Evolutionary conservation across 208 protist species (phyloP).

Genomic region (Trypanosomatidae sp.): DNA sequence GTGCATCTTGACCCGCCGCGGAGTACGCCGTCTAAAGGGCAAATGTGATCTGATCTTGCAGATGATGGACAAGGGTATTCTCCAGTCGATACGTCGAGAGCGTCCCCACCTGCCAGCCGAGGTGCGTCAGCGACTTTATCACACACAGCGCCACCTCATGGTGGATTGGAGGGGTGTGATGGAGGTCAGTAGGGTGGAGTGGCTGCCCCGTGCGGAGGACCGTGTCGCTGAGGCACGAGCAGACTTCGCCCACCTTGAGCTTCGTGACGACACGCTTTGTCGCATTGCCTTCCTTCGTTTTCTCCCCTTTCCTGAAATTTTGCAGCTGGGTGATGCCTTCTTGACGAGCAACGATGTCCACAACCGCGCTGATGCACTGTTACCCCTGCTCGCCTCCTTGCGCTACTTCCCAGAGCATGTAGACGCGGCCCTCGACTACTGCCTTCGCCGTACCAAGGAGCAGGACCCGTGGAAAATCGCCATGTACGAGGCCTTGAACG

Average conservation of each 20-base stretch:
- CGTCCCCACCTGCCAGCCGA: too few species aligned
- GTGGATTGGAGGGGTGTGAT: too few species aligned
- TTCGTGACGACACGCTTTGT: too few species aligned
- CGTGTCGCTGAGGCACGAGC: too few species aligned
- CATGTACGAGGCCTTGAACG: constrained; percentile 17
- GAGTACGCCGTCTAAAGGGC: neutral
- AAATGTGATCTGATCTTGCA: constrained; percentile 12
- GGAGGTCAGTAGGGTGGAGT: too few species aligned
- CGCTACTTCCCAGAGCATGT: constrained; percentile 28
- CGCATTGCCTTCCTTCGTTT: constrained; percentile 18
- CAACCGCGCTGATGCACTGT: constrained; percentile 10
- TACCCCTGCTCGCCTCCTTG: constrained; percentile 2
- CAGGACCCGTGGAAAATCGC: constrained; percentile 26
- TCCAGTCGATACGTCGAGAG: too few species aligned
- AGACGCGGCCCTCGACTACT: constrained; percentile 23
- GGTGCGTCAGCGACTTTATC: too few species aligned
- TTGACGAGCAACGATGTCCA: constrained; percentile 16
- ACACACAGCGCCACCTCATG: too few species aligned
- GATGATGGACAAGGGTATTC: constrained; percentile 12
- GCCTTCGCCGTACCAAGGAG: constrained; percentile 28
- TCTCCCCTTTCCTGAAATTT: constrained; percentile 19
- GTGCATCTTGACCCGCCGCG: neutral
- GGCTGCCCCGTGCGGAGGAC: too few species aligned
- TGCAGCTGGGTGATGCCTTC: constrained; percentile 8
- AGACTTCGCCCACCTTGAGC: constrained; percentile 20